Evolutionary conservation across 2,329 filamentous ascomycete species (phyloP).

Genomic region (Venturia nashicola): DNA sequence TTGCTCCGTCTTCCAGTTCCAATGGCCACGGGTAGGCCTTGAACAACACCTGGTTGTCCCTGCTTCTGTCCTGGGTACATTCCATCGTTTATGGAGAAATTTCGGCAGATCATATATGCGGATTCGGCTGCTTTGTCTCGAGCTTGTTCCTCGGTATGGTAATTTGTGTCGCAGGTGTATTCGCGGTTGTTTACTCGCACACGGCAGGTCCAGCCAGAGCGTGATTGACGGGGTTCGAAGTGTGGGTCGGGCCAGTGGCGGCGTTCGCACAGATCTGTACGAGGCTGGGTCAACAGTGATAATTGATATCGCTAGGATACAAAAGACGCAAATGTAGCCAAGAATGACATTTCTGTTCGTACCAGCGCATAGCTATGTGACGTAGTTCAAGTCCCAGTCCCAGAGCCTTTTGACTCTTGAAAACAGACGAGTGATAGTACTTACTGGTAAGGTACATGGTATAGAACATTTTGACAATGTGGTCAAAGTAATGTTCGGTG

Average conservation of each 20-base stretch:
- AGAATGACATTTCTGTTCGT: neutral
- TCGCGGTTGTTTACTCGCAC: constrained; percentile 93
- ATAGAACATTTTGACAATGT: constrained; percentile 26
- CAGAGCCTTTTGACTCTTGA: neutral
- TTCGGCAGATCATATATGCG: constrained; percentile 94
- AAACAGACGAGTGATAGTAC: constrained; percentile 11
- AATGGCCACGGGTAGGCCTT: constrained; percentile 52
- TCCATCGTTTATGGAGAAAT: constrained; percentile 93
- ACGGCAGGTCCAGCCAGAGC: constrained; percentile 71
- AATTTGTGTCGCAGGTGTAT: constrained; percentile 82
- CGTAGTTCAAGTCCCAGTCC: neutral
- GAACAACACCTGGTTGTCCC: constrained; percentile 40
- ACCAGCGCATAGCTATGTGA: neutral
- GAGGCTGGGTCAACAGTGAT: neutral
- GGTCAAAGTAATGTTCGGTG: constrained; percentile 2
- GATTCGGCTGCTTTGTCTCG: constrained; percentile 91
- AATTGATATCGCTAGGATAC: neutral
- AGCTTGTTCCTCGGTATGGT: constrained; percentile 69
- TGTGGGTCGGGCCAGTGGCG: constrained; percentile 86
- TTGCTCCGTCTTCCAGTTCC: constrained; percentile 44
- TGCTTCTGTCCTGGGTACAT: constrained; percentile 55
- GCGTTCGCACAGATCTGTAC: constrained; percentile 80
- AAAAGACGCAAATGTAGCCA: neutral
- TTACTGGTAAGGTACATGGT: constrained; percentile 32
- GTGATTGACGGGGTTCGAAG: constrained; percentile 70